A percentile compares a stretch with the other conserved stretches of the same genome.
phyloP scores from a whole-genome alignment of 1,284 basidiomycete genomes.

The Naganishia albida region DNA sequence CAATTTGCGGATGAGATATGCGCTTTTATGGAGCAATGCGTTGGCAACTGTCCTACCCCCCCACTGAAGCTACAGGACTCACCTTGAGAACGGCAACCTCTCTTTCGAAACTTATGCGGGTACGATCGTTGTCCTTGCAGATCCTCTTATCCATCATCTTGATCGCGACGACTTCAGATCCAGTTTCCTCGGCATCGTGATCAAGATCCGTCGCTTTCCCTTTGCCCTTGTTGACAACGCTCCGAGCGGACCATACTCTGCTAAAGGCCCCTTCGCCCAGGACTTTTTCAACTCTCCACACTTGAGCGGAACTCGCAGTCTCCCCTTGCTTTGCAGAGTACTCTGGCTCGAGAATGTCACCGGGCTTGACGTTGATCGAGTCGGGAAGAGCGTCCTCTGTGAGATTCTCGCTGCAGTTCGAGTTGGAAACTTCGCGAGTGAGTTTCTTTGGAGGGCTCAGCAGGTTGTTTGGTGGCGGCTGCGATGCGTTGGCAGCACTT shows the following conservation, averaged over 20 bases:
- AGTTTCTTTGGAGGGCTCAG: constrained; percentile 25
- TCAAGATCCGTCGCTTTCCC: constrained; percentile 6
- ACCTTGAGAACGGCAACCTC: constrained; percentile 84
- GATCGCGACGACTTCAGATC: constrained; percentile 68
- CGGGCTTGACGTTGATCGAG: constrained; percentile 35
- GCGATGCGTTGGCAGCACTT: not conserved
- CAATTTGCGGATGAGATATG: constrained; percentile 80
- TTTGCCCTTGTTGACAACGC: constrained; percentile 54
- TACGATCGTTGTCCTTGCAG: constrained; percentile 65
- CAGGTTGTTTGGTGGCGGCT: not conserved
- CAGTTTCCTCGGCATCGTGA: constrained; percentile 19
- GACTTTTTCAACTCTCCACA: constrained; percentile 57
- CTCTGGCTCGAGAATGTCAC: constrained; percentile 37
- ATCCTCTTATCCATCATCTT: constrained; percentile 73
- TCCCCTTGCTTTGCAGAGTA: constrained; percentile 18
- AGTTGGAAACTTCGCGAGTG: constrained; percentile 29
- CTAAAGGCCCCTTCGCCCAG: constrained; percentile 76
- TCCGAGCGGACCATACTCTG: constrained; percentile 71
- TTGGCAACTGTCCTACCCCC: not conserved
- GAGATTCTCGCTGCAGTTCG: constrained; percentile 5
- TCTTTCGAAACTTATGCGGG: constrained; percentile 77
- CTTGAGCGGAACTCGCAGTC: not conserved
- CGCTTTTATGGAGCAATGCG: constrained; percentile 57
- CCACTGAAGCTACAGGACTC: constrained; percentile 37
- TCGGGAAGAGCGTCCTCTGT: not conserved